These are phyloP conservation scores for Penicillium sp. DNA, from an alignment of 2,329 filamentous ascomycete species.

Conservation along the genomic window DNA sequence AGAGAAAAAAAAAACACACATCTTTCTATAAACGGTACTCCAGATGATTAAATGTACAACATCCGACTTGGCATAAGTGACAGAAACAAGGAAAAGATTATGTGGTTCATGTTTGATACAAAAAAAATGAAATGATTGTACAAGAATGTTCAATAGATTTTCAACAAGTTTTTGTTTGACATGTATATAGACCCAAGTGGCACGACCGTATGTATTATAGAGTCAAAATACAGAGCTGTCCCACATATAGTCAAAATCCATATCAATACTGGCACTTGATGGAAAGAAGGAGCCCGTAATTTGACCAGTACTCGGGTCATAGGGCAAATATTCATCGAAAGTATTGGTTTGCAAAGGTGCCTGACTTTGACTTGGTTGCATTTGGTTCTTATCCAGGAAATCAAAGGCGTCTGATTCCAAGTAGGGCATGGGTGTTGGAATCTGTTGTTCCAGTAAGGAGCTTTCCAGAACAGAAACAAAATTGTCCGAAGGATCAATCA, in stretches of 20 bases:
- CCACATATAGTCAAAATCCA: slow-evolving; percentile 31
- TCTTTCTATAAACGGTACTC: not conserved
- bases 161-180: not conserved
- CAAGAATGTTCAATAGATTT: not conserved
- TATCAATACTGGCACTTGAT: slow-evolving; percentile 24
- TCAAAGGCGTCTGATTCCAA: slow-evolving; percentile 26
- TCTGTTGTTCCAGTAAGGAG: slow-evolving; percentile 25
- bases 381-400: slow-evolving; percentile 25
- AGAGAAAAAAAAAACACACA: not conserved
- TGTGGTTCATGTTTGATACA: slow-evolving; percentile 2
- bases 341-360: slow-evolving; percentile 18
- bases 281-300: slow-evolving; percentile 38
- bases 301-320: slow-evolving; percentile 32
- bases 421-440: slow-evolving; percentile 16
- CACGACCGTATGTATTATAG: not conserved
- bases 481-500: slow-evolving; percentile 16
- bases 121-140: not conserved
- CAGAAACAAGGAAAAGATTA: not conserved
- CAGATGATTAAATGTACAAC: not conserved
- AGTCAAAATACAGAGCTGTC: slow-evolving; percentile 21
- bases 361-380: not conserved
- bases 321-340: slow-evolving; percentile 31
- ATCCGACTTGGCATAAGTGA: not conserved
- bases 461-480: slow-evolving; percentile 19
- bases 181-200: not conserved